Percentiles rank a stretch among this genome's conserved stretches.
phyloP scores from a whole-genome alignment of 257 asterid genomes.

The Scutellaria minor region DNA sequence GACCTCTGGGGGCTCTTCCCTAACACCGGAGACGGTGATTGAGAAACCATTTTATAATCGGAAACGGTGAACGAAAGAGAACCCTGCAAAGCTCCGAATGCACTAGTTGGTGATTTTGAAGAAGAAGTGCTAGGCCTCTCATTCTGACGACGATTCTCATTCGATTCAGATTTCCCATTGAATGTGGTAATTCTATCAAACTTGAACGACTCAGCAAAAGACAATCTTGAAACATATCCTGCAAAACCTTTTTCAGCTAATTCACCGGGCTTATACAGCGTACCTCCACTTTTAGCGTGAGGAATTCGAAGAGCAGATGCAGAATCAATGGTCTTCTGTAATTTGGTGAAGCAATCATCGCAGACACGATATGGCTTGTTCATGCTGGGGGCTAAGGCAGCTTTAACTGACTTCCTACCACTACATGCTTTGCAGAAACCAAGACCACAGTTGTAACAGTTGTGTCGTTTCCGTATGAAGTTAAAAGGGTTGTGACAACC shows the following conservation, averaged over 20 bases:
- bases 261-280: slow-evolving; percentile 46
- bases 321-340: slow-evolving; percentile 56
- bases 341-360: slow-evolving; percentile 76
- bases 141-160: slow-evolving; percentile 46
- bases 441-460: slow-evolving; percentile 95
- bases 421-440: slow-evolving; percentile 82
- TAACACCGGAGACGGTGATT: slow-evolving; percentile 62
- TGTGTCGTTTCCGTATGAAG: slow-evolving; percentile 84
- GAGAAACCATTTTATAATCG: slow-evolving; percentile 53
- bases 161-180: slow-evolving; percentile 38
- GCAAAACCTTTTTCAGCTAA: slow-evolving; percentile 47
- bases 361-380: slow-evolving; percentile 93
- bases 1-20: slow-evolving; percentile 56
- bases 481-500: slow-evolving; percentile 72
- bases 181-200: slow-evolving; percentile 47
- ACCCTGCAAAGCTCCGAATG: slow-evolving; percentile 43
- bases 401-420: slow-evolving; percentile 64
- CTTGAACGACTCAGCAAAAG: slow-evolving; percentile 70
- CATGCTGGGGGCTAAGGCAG: slow-evolving; percentile 78
- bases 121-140: slow-evolving; percentile 59
- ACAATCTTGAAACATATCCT: slow-evolving; percentile 53
- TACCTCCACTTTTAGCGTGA: slow-evolving; percentile 45
- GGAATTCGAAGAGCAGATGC: slow-evolving; percentile 44
- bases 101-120: slow-evolving; percentile 60
- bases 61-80: slow-evolving; percentile 52